Evolutionary conservation across 1,284 basidiomycete species (phyloP), one percentile per base, ranked within the genome.

Genomic region (Moesziomyces sp.): DNA sequence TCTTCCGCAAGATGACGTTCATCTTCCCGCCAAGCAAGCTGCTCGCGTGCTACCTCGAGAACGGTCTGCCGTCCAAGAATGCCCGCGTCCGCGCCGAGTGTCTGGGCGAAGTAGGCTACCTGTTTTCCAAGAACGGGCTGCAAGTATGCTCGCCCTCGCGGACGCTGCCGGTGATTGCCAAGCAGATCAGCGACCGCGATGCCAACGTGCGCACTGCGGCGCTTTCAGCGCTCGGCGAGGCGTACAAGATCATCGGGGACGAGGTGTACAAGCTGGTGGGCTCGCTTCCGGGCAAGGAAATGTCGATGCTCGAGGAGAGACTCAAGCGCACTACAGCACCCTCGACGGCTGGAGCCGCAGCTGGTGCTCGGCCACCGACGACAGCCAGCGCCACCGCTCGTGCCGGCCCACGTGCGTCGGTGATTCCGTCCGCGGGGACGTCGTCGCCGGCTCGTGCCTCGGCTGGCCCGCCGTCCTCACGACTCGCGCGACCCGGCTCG

Each of bases 261-360:
- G 91, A 90, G 71, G 88, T 95, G 14, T 95, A 92, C 91, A 87
- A 88, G 18, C 85, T 91, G 13, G 91, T 94, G 40, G 93, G 93
- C 3, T 81, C 87, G 5, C 85, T 97, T 43, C 89, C 91, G 35
- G 87, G 91, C 1, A 96, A 95, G 83, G 94, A 96, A 78, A 93
- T 92, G 83, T 93, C 93, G 16, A 92, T 96, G 79, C 87, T 97
- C 28, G 93, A 96, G 83, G 94, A 96, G 82, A 89, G 93, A 18
- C 85, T 97, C 21, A 91, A 93, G 70, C 90, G 94, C 44, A 90
- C 93, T 9, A 87, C 90, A 21, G 72, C 59, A 13, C 69, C 77
- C 4, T 56, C 66, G 10, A 44, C 52, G n/a, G 52, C 55, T 14
- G 44, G 7, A 21, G 53, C 53, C 10, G 9, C 56, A 5, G 19